Evolutionary conservation across 2,329 filamentous ascomycete species (phyloP).

Genomic region (Penicillium sp.): DNA sequence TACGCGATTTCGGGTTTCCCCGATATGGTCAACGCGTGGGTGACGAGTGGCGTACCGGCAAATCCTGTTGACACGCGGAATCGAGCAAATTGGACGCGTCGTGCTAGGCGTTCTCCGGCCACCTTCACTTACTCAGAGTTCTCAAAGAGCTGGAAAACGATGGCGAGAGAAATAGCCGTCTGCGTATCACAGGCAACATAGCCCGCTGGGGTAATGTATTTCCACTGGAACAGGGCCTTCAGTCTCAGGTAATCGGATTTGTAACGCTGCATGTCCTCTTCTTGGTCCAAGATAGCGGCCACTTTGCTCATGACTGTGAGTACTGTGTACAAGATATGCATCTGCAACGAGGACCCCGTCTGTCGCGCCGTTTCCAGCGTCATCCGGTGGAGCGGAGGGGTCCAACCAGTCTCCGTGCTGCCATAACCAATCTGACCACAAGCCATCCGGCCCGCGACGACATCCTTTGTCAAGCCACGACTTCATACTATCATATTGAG

Average conservation of each 20-base stretch:
- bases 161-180: slow-evolving; percentile 1
- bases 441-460: slow-evolving; percentile 1
- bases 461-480: slow-evolving; percentile 7
- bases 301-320: slow-evolving; percentile 34
- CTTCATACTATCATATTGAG: slow-evolving; percentile 8
- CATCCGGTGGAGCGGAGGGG: slow-evolving; percentile 7
- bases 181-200: slow-evolving; percentile 3
- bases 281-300: neutral
- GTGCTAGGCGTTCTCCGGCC: neutral
- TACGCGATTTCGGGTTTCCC: slow-evolving; percentile 31
- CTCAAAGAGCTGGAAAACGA: slow-evolving; percentile 15
- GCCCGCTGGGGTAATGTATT: slow-evolving; percentile 1
- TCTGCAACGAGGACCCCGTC: slow-evolving; percentile 9
- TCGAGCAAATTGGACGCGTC: slow-evolving; percentile 22
- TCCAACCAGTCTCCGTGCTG: slow-evolving; percentile 21
- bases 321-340: slow-evolving; percentile 5
- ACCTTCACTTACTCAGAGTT: slow-evolving; percentile 36
- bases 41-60: slow-evolving; percentile 31
- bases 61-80: slow-evolving; percentile 40
- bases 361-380: slow-evolving; percentile 1
- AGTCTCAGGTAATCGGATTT: neutral
- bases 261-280: neutral
- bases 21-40: slow-evolving; percentile 25
- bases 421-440: slow-evolving; percentile 4
- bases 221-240: neutral